Evolutionary conservation across 345 rosid genomes (phyloP).

Genomic region (Erucastrum elatum): DNA sequence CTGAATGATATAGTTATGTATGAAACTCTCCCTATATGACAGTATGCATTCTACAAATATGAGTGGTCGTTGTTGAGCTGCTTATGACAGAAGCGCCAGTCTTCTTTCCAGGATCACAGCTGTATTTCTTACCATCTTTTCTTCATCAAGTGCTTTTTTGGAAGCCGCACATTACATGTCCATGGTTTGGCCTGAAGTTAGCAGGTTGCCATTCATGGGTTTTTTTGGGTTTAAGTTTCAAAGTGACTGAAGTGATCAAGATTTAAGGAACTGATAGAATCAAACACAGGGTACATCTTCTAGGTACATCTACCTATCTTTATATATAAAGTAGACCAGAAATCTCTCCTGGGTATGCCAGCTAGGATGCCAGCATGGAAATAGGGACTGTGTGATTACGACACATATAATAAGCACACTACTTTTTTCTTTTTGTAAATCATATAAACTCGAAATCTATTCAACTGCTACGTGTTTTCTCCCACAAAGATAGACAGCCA

Average conservation of each 20-base stretch:
- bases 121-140: neutral
- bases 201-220: neutral
- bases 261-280: neutral
- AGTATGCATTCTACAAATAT: too few species aligned
- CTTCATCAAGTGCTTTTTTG: neutral
- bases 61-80: too few species aligned
- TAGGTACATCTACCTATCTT: too few species aligned
- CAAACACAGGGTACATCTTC: too few species aligned
- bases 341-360: too few species aligned
- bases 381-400: too few species aligned
- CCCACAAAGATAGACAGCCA: neutral
- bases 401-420: neutral
- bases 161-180: neutral
- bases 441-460: neutral
- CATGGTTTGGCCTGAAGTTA: neutral
- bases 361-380: too few species aligned
- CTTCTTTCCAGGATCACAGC: neutral
- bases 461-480: neutral
- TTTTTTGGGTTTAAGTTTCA: neutral
- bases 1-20: too few species aligned
- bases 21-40: too few species aligned
- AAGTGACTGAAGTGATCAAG: too few species aligned
- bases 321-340: too few species aligned
- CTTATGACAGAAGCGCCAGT: too few species aligned
- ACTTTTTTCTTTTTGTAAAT: neutral